A percentile compares a stretch with the other conserved stretches of the same genome.
Conservation (phyloP, 2,329 filamentous ascomycete genomes). For the Aspergillus calidoustus region DNA sequence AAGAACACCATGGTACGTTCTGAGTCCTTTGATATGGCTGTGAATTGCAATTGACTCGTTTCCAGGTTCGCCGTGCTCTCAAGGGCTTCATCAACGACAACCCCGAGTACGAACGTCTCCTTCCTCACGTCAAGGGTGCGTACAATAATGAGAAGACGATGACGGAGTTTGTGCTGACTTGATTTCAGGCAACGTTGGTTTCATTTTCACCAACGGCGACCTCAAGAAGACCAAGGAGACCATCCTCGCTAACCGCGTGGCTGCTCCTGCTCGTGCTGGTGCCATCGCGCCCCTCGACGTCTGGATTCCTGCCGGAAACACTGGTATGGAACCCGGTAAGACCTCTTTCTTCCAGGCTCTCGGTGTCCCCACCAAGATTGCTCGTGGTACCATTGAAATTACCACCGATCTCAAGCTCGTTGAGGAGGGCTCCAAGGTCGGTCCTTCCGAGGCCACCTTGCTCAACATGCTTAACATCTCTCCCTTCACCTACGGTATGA, state of each 20-base stretch:
- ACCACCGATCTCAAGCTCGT: constrained; percentile 97
- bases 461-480: constrained; percentile 99
- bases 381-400: constrained; percentile 99
- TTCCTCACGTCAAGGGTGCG: constrained; percentile 84
- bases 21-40: not conserved
- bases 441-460: constrained; percentile 96
- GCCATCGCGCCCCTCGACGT: constrained; percentile 92
- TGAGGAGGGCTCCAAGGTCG: constrained; percentile 90
- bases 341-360: constrained; percentile 99
- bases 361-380: constrained; percentile 99
- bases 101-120: constrained; percentile 97
- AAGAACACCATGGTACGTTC: constrained; percentile 97
- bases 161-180: not conserved
- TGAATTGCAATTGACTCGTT: constrained; percentile 15
- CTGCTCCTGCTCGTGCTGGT: constrained; percentile 96
- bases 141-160: constrained; percentile 8
- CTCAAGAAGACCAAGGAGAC: constrained; percentile 91
- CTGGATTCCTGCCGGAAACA: constrained; percentile 96
- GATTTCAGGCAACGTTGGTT: constrained; percentile 80
- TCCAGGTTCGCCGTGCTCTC: constrained; percentile 88
- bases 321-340: constrained; percentile 99
- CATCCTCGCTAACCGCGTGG: constrained; percentile 96
- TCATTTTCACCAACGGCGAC: constrained; percentile 99
- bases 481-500: constrained; percentile 99
- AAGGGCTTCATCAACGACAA: constrained; percentile 89